Percentiles rank a stretch among this genome's conserved stretches.
Conservation (phyloP, 1,284 basidiomycete species). For the Chalciporus sp. region DNA sequence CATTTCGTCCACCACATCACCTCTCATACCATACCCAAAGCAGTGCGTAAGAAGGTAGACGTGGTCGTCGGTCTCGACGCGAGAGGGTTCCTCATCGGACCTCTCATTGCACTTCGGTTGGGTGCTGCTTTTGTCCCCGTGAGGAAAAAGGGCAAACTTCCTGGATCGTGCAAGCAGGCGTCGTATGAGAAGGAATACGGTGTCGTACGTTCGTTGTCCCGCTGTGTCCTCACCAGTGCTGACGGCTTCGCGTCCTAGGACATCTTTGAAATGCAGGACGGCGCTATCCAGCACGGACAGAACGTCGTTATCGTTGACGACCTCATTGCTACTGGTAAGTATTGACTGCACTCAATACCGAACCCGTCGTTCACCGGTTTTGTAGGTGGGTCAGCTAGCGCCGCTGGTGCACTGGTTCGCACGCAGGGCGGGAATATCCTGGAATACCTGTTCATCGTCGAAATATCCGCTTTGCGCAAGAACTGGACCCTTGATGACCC, state of each 20-base stretch:
- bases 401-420: conserved; percentile 89
- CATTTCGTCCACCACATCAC: conserved; percentile 88
- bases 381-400: conserved; percentile 89
- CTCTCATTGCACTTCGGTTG: conserved; percentile 87
- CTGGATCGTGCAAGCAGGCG: conserved; percentile 79
- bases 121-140: conserved; percentile 97
- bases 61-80: conserved; percentile 96
- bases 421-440: conserved; percentile 83
- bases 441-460: conserved; percentile 95
- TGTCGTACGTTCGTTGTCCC: conserved; percentile 46
- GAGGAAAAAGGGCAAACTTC: conserved; percentile 93
- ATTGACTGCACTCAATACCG: background rate
- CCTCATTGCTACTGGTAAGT: conserved; percentile 90
- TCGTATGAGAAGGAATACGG: conserved; percentile 97
- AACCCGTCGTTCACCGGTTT: conserved; percentile 5
- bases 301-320: conserved; percentile 93
- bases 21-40: conserved; percentile 68
- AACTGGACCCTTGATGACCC: conserved; percentile 75
- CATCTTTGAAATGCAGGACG: conserved; percentile 92
- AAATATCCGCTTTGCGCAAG: conserved; percentile 54
- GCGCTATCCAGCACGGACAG: conserved; percentile 82
- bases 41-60: conserved; percentile 78
- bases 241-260: conserved; percentile 53
- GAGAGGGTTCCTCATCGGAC: conserved; percentile 94
- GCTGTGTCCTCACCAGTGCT: background rate